Evolutionary conservation across 768 basidiomycete species (phyloP).

Genomic region (Dentipellis fragilis): DNA sequence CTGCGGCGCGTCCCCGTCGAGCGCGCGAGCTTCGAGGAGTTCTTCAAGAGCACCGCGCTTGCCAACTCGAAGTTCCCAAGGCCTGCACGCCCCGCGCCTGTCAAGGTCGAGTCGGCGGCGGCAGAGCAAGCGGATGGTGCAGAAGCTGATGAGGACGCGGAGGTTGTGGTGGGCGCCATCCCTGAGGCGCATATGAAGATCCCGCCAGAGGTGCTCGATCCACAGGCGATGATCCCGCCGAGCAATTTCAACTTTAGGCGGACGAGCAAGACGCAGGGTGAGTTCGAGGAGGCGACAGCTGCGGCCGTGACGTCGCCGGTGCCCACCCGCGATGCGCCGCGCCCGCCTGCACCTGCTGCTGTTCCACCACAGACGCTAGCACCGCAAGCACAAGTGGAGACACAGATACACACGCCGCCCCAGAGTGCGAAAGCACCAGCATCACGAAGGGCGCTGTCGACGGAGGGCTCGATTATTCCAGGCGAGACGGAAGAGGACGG

Average conservation of each 20-base stretch:
- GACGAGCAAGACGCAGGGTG: not conserved
- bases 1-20: conserved; percentile 79
- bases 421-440: conserved; percentile 1
- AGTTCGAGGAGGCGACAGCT: not conserved
- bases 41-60: conserved; percentile 75
- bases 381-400: not conserved
- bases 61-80: conserved; percentile 71
- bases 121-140: not conserved
- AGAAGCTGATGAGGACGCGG: conserved; percentile 9
- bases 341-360: not conserved
- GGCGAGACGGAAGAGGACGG: conserved; percentile 83
- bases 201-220: conserved; percentile 73
- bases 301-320: not conserved
- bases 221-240: conserved; percentile 72
- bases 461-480: conserved; percentile 61
- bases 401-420: not conserved
- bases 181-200: conserved; percentile 70
- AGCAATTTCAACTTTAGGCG: conserved; percentile 69
- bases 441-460: conserved; percentile 26
- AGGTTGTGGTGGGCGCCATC: conserved; percentile 29
- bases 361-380: not conserved
- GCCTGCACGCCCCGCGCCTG: conserved; percentile 22
- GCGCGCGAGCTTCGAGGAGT: conserved; percentile 83
- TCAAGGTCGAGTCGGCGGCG: not conserved
- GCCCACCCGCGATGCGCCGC: not conserved